A percentile compares a stretch with the other conserved stretches of the same genome.
These are phyloP conservation scores for Kazachstania kunashirensis DNA, from an alignment of 805 yeast species.

Conservation along the genomic window DNA sequence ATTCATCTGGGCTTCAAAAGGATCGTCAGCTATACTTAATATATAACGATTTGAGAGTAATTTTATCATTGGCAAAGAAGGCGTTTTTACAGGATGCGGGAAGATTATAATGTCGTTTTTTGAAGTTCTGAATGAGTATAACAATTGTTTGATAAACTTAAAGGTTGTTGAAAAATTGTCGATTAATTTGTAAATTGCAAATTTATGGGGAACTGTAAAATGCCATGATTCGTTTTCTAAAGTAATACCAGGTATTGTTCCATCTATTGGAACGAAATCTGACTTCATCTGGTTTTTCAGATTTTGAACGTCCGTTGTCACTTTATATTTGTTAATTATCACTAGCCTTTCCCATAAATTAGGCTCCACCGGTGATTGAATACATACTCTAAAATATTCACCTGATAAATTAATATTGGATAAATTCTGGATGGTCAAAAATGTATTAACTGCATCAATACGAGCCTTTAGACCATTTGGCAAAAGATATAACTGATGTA, in stretches of 20 bases:
- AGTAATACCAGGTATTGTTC: conserved; percentile 30
- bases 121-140: conserved; percentile 38
- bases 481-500: conserved; percentile 29
- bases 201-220: conserved; percentile 59
- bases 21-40: conserved; percentile 74
- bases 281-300: conserved; percentile 16
- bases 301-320: conserved; percentile 25
- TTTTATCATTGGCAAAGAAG: conserved; percentile 48
- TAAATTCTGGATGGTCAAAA: conserved; percentile 13
- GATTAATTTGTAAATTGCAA: conserved; percentile 66
- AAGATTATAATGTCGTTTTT: conserved; percentile 30
- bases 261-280: conserved; percentile 9
- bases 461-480: conserved; percentile 42
- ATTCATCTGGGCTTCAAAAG: conserved; percentile 69
- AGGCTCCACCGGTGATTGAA: conserved; percentile 42
- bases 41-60: conserved; percentile 48
- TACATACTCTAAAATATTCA: conserved; percentile 35
- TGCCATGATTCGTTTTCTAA: conserved; percentile 36
- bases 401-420: conserved; percentile 22
- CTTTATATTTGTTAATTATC: conserved; percentile 31
- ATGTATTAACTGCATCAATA: conserved; percentile 33
- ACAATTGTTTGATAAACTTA: conserved; percentile 57
- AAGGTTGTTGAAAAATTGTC: conserved; percentile 63
- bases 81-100: conserved; percentile 32
- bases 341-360: conserved; percentile 43